Evolutionary conservation across 352 stramenopile genomes (phyloP).

Genomic region (Phytophthora pseudosyringae): DNA sequence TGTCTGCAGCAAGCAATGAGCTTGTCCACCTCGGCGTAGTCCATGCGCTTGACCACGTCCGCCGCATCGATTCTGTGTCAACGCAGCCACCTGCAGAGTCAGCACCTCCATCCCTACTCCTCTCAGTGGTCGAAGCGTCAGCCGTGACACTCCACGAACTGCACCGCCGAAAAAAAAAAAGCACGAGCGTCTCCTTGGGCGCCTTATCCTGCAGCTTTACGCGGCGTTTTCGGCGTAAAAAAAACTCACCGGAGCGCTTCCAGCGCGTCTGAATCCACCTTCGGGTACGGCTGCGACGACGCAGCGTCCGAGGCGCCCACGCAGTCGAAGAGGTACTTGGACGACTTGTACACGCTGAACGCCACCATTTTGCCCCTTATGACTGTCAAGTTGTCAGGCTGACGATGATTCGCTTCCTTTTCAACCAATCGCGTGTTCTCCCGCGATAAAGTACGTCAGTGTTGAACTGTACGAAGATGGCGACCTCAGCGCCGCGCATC

Average conservation of each 20-base stretch:
- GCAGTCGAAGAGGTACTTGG: conserved; percentile 74
- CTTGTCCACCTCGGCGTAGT: conserved; percentile 59
- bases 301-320: conserved; percentile 19
- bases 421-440: conserved; percentile 45
- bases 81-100: background rate
- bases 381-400: background rate
- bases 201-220: conserved; percentile 4
- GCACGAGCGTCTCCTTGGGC: conserved; percentile 1
- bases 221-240: background rate
- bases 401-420: background rate
- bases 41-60: conserved; percentile 65
- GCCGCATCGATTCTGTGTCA: conserved; percentile 46
- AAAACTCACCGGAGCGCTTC: conserved; percentile 52
- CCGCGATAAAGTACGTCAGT: conserved; percentile 54
- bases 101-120: background rate
- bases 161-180: conserved; percentile 17
- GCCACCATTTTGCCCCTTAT: conserved; percentile 32
- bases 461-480: conserved; percentile 13
- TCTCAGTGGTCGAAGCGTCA: background rate
- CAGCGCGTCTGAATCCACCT: conserved; percentile 46
- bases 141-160: background rate
- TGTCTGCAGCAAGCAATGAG: conserved; percentile 58
- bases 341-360: conserved; percentile 72
- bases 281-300: conserved; percentile 29
- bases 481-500: conserved; percentile 54